Conservation (phyloP, 306 rosid species). For the Prinsepia uniflora region DNA sequence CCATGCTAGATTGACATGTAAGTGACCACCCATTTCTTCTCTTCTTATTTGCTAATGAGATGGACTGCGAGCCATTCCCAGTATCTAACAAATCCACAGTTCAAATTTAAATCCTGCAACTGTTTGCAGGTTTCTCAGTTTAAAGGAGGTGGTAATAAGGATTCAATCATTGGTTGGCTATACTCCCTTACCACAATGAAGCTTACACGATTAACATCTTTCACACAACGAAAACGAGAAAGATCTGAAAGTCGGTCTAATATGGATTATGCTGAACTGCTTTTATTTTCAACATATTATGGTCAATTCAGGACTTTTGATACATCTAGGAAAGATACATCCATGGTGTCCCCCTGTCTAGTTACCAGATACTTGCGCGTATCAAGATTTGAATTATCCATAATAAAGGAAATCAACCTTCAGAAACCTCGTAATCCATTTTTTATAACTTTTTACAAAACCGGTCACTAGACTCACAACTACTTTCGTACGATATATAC, state of each 20-base stretch:
- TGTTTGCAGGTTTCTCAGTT: too few species aligned
- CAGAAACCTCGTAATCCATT: background rate
- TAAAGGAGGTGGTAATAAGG: too few species aligned
- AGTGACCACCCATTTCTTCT: too few species aligned
- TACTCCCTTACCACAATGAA: background rate
- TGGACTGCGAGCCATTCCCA: too few species aligned
- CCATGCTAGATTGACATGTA: too few species aligned
- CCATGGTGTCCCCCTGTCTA: background rate
- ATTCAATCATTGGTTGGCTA: background rate
- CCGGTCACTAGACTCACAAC: background rate
- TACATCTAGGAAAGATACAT: background rate
- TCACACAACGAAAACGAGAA: background rate
- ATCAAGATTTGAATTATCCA: background rate
- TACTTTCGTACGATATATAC: background rate
- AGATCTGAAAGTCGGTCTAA: background rate
- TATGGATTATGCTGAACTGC: background rate
- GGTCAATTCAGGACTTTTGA: background rate
- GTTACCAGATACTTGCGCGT: background rate
- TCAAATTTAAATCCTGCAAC: too few species aligned
- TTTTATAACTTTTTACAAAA: background rate
- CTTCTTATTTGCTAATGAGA: too few species aligned
- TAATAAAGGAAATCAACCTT: slow-evolving; percentile 2
- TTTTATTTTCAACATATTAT: background rate
- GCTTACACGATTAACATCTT: background rate
- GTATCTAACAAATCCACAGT: too few species aligned